Evolutionary conservation across 768 basidiomycete species (phyloP).

Genomic region (Hericium erinaceus): DNA sequence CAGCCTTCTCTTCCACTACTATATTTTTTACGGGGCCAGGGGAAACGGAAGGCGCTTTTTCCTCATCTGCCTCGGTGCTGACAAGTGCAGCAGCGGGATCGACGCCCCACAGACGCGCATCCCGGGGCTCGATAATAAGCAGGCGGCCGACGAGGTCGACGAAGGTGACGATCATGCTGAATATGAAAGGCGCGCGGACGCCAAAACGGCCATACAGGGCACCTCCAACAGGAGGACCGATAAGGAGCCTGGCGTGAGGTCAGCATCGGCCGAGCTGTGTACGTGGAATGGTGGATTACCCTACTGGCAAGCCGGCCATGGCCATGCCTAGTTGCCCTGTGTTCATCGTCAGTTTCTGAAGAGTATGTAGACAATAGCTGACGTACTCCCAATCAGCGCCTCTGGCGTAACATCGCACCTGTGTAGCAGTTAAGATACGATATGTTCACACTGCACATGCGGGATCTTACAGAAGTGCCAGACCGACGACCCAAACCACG

Average conservation of each 20-base stretch:
- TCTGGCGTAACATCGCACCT: slow-evolving; percentile 31
- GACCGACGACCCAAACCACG: slow-evolving; percentile 30
- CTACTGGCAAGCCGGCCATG: slow-evolving; percentile 30
- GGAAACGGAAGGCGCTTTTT: neutral
- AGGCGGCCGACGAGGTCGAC: slow-evolving; percentile 28
- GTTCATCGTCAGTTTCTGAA: neutral
- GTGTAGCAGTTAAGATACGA: neutral
- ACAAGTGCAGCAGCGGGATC: slow-evolving; percentile 12
- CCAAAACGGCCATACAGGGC: slow-evolving; percentile 27
- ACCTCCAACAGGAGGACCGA: slow-evolving; percentile 31
- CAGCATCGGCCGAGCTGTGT: neutral
- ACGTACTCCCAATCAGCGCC: slow-evolving; percentile 25
- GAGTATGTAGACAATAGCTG: neutral
- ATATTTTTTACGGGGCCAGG: too few species aligned
- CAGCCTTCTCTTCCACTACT: too few species aligned
- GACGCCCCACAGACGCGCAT: slow-evolving; percentile 24
- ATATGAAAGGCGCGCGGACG: slow-evolving; percentile 30
- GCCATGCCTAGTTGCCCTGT: slow-evolving; percentile 31
- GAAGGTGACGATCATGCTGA: slow-evolving; percentile 23
- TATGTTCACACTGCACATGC: neutral
- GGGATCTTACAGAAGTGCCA: slow-evolving; percentile 26
- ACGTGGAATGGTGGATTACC: slow-evolving; percentile 16
- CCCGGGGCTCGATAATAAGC: slow-evolving; percentile 28
- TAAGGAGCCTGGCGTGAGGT: slow-evolving; percentile 19
- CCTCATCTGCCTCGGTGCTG: neutral